Evolutionary conservation across 805 yeast species (phyloP), one percentile per base, ranked within the genome.

Genomic region (Wickerhamiella brachini): DNA sequence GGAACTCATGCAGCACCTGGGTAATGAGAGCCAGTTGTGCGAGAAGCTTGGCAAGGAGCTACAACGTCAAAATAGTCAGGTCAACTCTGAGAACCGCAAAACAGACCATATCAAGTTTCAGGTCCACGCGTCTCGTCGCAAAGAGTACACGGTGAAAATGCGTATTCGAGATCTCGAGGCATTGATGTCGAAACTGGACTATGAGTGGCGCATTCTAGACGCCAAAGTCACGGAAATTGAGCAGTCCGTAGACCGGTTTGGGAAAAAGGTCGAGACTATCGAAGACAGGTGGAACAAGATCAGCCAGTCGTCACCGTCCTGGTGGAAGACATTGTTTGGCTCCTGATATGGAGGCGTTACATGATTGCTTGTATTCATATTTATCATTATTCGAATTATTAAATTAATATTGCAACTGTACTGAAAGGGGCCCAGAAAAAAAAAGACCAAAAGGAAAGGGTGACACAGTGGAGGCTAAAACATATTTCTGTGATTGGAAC

Each of bases 211-310:
- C 20, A 67, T 80, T 43, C 63, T 84, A 29, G 73, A 73, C 31
- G 73, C 76, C 21, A 79, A 83, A 56, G 73, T 84, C 46, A 73
- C 77, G 44, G 93, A 84, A 57, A 81, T 83, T 7, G 85, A 81
- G 57, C 80, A 79, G 24, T 73, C 80, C 45, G 71, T 78, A 51
- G 67, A 71, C 45, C 62, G 71, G 38, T 77, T 78, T 63, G 67
- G 63, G 9, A 44, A 58, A 17, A 68, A 70, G 55, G 70, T 72
- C 38, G 65, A 57, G 20, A 49, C 54, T 5, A 53, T 72, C 45
- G 75, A 72, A 37, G 20, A 42, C 10, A 57, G 66, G 3, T 52
- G 61, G 47, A 54, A 42, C 34, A 24, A 17, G 7, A 20, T 45
- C 29, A 23, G 47, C 20, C 23, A 29, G n/a, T n/a, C 23, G 24